phyloP scores from a whole-genome alignment of 306 rosid species.

The Crataegus laevigata region DNA sequence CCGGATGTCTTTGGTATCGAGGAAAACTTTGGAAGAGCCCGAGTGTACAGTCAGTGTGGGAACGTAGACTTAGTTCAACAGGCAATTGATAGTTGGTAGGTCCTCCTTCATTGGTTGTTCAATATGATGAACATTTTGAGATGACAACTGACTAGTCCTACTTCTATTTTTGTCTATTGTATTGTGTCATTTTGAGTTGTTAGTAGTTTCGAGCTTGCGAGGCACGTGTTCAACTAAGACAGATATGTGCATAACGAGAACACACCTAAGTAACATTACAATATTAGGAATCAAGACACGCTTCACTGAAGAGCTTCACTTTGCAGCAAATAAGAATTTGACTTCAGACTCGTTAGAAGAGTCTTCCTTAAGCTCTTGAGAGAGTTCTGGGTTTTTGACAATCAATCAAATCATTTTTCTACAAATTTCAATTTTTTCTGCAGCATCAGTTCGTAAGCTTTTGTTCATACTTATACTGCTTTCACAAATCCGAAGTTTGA shows the following conservation, averaged over 20 bases:
- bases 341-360: too few relatives aligned
- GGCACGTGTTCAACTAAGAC: too few relatives aligned
- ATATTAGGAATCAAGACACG: not conserved
- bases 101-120: not conserved
- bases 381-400: not conserved
- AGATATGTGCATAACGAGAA: not conserved
- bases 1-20: conserved; percentile 73
- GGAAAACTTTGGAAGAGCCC: conserved; percentile 91
- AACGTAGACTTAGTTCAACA: conserved; percentile 46
- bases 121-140: not conserved
- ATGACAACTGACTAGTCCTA: not conserved
- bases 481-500: conserved; percentile 1
- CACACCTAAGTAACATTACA: not conserved
- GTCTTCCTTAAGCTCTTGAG: not conserved
- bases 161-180: not conserved
- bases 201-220: not conserved
- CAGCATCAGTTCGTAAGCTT: not conserved
- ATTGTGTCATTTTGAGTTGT: not conserved
- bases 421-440: not conserved
- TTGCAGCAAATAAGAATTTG: too few relatives aligned
- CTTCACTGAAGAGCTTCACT: not conserved
- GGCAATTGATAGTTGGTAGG: conserved; percentile 87
- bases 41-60: conserved; percentile 68
- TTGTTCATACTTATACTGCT: not conserved
- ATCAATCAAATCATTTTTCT: not conserved